These are phyloP conservation scores for Colletotrichum sp. DNA, from an alignment of 2,329 filamentous ascomycete species.

Conservation along the genomic window DNA sequence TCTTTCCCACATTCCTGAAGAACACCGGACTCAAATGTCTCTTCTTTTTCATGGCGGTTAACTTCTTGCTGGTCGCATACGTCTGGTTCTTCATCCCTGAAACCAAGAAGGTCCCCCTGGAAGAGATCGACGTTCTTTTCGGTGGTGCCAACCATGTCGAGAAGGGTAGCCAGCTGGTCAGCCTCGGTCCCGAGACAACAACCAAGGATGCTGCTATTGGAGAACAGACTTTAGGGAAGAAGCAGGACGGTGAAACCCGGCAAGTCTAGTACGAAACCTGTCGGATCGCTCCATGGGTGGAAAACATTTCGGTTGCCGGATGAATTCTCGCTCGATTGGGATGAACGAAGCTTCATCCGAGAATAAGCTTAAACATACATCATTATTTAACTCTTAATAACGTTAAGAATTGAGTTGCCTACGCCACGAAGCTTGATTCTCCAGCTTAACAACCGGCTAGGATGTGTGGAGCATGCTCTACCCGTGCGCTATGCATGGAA, in stretches of 20 bases:
- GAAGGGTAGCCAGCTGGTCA: constrained; percentile 53
- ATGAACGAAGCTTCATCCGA: not conserved
- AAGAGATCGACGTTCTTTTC: constrained; percentile 62
- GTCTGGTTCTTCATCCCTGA: constrained; percentile 57
- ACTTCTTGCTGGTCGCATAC: constrained; percentile 51
- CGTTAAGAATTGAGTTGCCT: not conserved
- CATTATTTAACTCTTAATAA: not conserved
- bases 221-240: not conserved
- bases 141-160: constrained; percentile 60
- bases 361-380: not conserved
- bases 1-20: constrained; percentile 70
- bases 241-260: constrained; percentile 5
- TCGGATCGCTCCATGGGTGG: not conserved
- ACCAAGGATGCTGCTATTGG: not conserved
- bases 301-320: not conserved
- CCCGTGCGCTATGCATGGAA: not conserved
- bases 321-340: not conserved
- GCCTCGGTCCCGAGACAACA: not conserved
- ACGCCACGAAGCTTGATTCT: not conserved
- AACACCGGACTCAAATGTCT: constrained; percentile 53
- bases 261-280: not conserved
- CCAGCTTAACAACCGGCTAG: not conserved
- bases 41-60: constrained; percentile 41
- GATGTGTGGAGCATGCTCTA: not conserved
- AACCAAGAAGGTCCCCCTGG: constrained; percentile 53